Evolutionary conservation across 75 land plant genomes (phyloP), one percentile per base, ranked within the genome.

Genomic region (Sequoia sempervirens): DNA sequence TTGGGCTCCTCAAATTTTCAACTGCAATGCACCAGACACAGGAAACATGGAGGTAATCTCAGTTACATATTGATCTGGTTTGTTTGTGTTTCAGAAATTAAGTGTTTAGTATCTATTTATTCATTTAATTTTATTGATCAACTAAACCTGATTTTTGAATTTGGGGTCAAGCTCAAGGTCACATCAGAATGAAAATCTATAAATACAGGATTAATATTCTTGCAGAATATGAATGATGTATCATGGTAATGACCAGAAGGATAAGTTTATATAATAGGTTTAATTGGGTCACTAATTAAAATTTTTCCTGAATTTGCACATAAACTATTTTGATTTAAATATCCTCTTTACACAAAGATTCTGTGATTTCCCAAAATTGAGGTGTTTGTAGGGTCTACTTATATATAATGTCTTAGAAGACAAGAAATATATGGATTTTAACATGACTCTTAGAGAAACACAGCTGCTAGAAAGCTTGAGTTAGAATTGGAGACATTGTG

Each of bases 21-120:
- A 97, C 64, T 97, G 99, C 87, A 90, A 83, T 80, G 94, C 99
- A 17, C 99, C 99, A 43, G 99, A 97, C 84, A 97, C 99, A 72
- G 99, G 99, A 76, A 97, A 97, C 84, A 97, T 97, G 99, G 99
- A 97, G 98, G 99, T 97, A 86, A 83, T 17, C 68, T 72, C 43
- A 36, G 32, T 45, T 82, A n/a, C 82, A 28, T 81, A 70, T 2
- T n/a, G 3, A 43, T 45, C 30, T 18, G 12, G 50, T 45, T n/a
- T 78, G 2, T 23, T 12, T 43, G 47, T 78, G 23, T 7, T 43
- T 78, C 46, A 26, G 41, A 43, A 40, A 23, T 78, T 26, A 26
- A 10, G 3, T 30, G 36, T 13, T 30, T 70, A 32, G 1, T 28
- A 70, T 32, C 15, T 32, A 28, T 70, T 0, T 32, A 70, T 70